Evolutionary conservation across 371 early-diverging fungal genomes (phyloP).

Genomic region (Umbelopsis sp.): DNA sequence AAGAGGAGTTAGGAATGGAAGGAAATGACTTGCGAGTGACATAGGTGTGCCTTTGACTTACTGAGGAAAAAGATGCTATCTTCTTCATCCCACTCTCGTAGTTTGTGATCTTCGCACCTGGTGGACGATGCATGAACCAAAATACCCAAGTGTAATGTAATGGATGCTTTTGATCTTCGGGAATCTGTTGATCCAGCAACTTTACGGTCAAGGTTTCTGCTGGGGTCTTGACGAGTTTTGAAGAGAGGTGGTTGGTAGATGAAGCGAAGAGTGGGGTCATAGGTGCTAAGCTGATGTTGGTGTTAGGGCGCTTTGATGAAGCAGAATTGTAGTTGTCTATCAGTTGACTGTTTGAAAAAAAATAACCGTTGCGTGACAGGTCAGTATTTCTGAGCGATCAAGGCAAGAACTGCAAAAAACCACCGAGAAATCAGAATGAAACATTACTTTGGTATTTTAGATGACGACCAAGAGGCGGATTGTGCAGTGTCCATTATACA

Average conservation of each 20-base stretch:
- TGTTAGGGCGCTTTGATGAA: background rate
- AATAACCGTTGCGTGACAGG: background rate
- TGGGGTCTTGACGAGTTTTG: background rate
- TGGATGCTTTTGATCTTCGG: constrained; percentile 40
- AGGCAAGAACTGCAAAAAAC: background rate
- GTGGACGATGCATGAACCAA: constrained; percentile 92
- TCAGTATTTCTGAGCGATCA: background rate
- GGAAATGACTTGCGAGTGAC: background rate
- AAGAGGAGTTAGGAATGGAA: background rate
- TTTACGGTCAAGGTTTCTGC: background rate
- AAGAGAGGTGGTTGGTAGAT: constrained; percentile 16
- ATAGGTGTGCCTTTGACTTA: constrained; percentile 33
- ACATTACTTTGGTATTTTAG: constrained; percentile 3
- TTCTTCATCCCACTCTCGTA: constrained; percentile 89
- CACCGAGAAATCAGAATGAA: background rate
- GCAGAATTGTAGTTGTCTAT: background rate
- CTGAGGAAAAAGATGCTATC: constrained; percentile 82
- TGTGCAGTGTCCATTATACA: constrained; percentile 15
- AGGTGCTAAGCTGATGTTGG: background rate
- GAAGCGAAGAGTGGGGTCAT: constrained; percentile 6
- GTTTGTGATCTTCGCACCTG: constrained; percentile 84
- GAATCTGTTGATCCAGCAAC: constrained; percentile 11
- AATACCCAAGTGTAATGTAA: constrained; percentile 78
- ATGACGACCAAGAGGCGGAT: background rate
- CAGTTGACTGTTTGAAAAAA: background rate